Evolutionary conservation across 2,329 filamentous ascomycete genomes (phyloP), one percentile per base, ranked within the genome.

Genomic region (Fusarium piperis): DNA sequence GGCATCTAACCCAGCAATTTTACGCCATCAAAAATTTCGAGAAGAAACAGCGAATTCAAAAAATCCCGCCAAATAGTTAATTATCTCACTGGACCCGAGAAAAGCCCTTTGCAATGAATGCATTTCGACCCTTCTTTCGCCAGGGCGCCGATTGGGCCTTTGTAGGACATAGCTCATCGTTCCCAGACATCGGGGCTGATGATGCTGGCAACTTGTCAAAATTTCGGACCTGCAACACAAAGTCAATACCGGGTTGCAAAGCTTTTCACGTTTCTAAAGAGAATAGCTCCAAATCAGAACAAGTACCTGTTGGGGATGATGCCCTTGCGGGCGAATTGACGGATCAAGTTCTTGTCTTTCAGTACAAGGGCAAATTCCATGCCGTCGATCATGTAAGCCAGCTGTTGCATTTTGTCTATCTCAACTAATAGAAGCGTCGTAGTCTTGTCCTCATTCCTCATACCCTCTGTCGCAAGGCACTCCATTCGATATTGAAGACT

Each of bases 401-500:
- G 8, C n/a, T 9, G 11, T 16, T 36, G 15, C 3, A 28, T 35
- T 23, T 15, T 3, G 8, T 10, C 3, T 6, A 12, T 28, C 0
- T 7, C 12, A 8, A n/a, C 63, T 71, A 41, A 70, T 13, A 32
- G 2, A 11, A 5, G 15, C 3, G 11, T 32, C 7, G 10, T 66
- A 91, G 89, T 83, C 86, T 84, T 93, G 91, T 65, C 91, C 91
- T 1, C 91, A 93, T 72, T 89, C 88, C 1, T 87, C 90, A 0
- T 93, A 87, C 64, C 91, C 91, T 0, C 84, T 93, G 2, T 92
- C 90, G 0, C 85, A 87, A 46, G 90, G 89, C 0, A 86, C 80
- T 0, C 83, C 90, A 0, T 93, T 92, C 64, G 91, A 93, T 60
- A 93, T 93, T 73, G 91, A 93, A 72, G 91, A 93, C 67, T 93